Base-by-base conservation (phyloP, 2,329 filamentous ascomycete genomes). In the Calonectria multiphialidica region DNA sequence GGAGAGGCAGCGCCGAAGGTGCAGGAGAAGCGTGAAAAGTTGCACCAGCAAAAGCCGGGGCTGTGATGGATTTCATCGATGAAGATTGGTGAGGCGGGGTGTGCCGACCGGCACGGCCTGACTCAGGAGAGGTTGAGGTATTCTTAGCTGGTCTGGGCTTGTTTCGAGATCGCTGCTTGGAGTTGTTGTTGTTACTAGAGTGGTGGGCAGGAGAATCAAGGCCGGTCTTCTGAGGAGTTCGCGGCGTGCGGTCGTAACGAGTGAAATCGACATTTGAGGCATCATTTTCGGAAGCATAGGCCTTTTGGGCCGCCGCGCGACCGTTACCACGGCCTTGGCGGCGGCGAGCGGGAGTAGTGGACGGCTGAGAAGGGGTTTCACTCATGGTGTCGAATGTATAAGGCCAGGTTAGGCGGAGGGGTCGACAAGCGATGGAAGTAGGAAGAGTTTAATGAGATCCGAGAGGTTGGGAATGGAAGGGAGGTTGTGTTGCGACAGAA, bases 21-120 rank as follows among this genome's bases (percentile, higher is more conserved):
- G 96, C 96, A 23, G 97, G 97, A 10, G 97, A 98, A 47, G 95
- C 94, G 83, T 98, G 96, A 83, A 98, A 99, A 6, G 95, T 97
- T 40, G 96, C 94, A 16, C 96, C 97, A 45, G 97, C 97, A 84
- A 98, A 99, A 55, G 93, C 92, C 72, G 91, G 87, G 61, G 84
- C 84, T 35, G 83, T 83, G 61, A 83, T 83, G 55, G 88, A 83
- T 80, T 88, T 88, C 75, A 86, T 81, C 35, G 84, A 81, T 10
- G 81, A 80, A 18, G 84, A 85, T 63, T 87, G 85, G 13, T 81
- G 79, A 21, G 83, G 83, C 25, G 79, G 84, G 21, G 88, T 90
- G 59, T 84, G 84, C 25, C 85, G 84, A 33, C 82, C 85, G 21
- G 81, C 80, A 21, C 82, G 85, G 25, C 80, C 78, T 28, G 82